Evolutionary conservation across 768 basidiomycete species (phyloP).

Genomic region (Dentipellis fragilis): DNA sequence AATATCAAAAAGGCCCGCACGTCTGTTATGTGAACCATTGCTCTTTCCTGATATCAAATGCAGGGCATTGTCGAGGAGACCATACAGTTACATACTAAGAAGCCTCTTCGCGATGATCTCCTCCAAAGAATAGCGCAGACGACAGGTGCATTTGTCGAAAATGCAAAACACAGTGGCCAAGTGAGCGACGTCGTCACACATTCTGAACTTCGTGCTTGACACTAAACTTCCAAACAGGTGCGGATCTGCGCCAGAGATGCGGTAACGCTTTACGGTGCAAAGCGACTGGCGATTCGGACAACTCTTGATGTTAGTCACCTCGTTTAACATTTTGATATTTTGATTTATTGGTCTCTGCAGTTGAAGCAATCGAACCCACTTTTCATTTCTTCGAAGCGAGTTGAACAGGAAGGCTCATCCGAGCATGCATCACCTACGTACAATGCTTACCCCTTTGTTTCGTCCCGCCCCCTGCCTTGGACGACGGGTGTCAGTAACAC

Average conservation of each 20-base stretch:
- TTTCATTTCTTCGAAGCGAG: background rate
- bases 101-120: constrained; percentile 34
- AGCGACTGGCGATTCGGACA: constrained; percentile 42
- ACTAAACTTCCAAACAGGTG: constrained; percentile 28
- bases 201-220: background rate
- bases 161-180: constrained; percentile 33
- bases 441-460: constrained; percentile 59
- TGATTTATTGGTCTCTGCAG: background rate
- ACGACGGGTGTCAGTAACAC: constrained; percentile 30
- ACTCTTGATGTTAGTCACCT: constrained; percentile 37
- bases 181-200: constrained; percentile 21
- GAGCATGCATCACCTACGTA: constrained; percentile 23
- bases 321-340: background rate
- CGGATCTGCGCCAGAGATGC: constrained; percentile 42
- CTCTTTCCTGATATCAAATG: background rate
- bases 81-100: constrained; percentile 33
- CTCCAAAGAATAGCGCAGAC: constrained; percentile 59
- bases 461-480: constrained; percentile 40
- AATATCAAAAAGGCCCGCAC: constrained; percentile 38
- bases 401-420: constrained; percentile 3
- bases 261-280: constrained; percentile 31
- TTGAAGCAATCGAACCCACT: background rate
- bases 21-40: background rate
- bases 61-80: constrained; percentile 24
- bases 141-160: constrained; percentile 55